A percentile compares a stretch with the other conserved stretches of the same genome.
Evolutionary conservation across 2,329 filamentous ascomycete genomes (phyloP).

Genomic region (Hypoxylon sp.): DNA sequence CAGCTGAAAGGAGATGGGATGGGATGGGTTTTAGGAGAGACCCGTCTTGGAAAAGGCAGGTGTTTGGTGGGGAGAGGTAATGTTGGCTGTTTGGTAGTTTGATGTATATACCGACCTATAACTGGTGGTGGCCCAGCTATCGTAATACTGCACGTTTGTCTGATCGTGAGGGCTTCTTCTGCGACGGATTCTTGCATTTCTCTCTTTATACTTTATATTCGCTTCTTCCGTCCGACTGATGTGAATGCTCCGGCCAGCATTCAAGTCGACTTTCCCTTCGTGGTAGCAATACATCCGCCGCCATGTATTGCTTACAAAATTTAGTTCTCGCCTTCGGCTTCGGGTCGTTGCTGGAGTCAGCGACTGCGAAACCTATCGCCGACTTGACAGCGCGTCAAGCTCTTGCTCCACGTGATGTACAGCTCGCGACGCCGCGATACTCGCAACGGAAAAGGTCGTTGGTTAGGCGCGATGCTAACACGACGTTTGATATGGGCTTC

Average conservation of each 20-base stretch:
- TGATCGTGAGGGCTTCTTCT: constrained; percentile 24
- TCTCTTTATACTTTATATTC: constrained; percentile 17
- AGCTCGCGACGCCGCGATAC: constrained; percentile 27
- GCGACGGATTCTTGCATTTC: constrained; percentile 9
- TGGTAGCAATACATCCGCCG: constrained; percentile 8
- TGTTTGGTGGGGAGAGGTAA: constrained; percentile 13
- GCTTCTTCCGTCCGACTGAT: constrained; percentile 10
- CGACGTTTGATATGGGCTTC: constrained; percentile 42
- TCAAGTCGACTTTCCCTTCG: constrained; percentile 17
- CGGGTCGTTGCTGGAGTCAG: constrained; percentile 37
- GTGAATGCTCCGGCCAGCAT: constrained; percentile 32
- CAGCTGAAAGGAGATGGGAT: constrained; percentile 18
- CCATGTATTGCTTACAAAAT: constrained; percentile 32
- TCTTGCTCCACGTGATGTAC: constrained; percentile 30
- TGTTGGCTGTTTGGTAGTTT: neutral
- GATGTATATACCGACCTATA: constrained; percentile 19
- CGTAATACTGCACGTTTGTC: constrained; percentile 4
- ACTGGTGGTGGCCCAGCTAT: constrained; percentile 16
- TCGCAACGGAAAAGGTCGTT: constrained; percentile 25
- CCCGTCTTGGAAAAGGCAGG: neutral
- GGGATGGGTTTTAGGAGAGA: constrained; percentile 1
- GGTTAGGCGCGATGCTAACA: constrained; percentile 45
- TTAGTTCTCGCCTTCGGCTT: constrained; percentile 24
- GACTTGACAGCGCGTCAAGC: constrained; percentile 10
- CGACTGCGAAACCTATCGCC: constrained; percentile 30